Conservation (phyloP, 1,284 basidiomycete genomes). For the Neonothopanus nambi region DNA sequence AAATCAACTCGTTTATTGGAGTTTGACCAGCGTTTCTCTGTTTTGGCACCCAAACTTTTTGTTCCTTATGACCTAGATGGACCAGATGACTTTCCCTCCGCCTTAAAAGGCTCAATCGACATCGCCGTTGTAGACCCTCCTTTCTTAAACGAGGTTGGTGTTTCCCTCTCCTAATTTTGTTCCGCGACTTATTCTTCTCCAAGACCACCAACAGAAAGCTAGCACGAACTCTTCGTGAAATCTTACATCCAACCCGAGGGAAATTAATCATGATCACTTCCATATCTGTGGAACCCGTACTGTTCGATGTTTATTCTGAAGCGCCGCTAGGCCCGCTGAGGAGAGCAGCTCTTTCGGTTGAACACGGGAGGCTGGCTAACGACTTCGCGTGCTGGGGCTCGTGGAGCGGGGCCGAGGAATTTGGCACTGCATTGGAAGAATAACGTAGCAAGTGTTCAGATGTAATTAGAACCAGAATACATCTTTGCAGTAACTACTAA, state of each 20-base stretch:
- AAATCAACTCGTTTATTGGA: conserved; percentile 37
- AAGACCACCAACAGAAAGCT: conserved; percentile 41
- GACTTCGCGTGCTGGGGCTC: conserved; percentile 43
- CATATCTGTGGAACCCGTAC: conserved; percentile 33
- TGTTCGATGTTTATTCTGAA: conserved; percentile 34
- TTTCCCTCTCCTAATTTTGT: neutral
- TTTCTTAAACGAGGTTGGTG: conserved; percentile 42
- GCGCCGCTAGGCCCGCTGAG: conserved; percentile 38
- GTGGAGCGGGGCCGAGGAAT: conserved; percentile 40
- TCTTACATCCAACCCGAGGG: conserved; percentile 36
- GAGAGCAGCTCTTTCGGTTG: conserved; percentile 31
- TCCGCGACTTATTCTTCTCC: neutral
- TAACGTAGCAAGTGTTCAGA: too few species aligned
- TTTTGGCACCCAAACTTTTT: conserved; percentile 37
- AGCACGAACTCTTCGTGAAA: conserved; percentile 34
- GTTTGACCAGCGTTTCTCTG: conserved; percentile 40
- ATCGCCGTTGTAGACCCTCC: conserved; percentile 42
- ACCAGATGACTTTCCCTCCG: conserved; percentile 35
- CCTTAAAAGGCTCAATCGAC: conserved; percentile 33
- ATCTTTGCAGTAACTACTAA: too few species aligned
- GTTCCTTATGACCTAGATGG: conserved; percentile 43
- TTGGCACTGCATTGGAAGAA: conserved; percentile 25
- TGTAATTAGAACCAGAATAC: too few species aligned
- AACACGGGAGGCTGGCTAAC: conserved; percentile 38
- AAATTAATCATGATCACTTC: conserved; percentile 41